Base-by-base conservation (phyloP, 306 rosid genomes). In the Casuarina cunninghamiana region DNA sequence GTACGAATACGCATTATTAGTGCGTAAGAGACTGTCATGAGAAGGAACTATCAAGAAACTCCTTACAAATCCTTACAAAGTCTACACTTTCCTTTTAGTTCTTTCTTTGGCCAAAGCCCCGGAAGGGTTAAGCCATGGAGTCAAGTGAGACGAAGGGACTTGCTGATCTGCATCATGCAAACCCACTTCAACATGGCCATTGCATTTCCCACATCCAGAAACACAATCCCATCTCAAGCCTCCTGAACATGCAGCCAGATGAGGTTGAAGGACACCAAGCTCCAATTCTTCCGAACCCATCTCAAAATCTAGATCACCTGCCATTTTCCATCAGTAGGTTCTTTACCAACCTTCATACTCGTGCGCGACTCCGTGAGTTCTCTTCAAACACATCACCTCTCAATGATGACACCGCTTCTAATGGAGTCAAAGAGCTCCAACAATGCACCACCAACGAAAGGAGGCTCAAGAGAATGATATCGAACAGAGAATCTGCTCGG, bases 401-500 rank as follows among this genome's bases (percentile, higher is more conserved):
- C 11, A 74, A 78, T 83, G 70, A 75, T 16, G 72, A 73, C 67
- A 49, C 82, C 43, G 62, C 77, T 38, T 67, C 73, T 26, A 82
- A 55, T 26, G 80, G 60, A 66, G 26, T 49, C 26, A 54, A 54
- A 1, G 74, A 50, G 1, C 42, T 32, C 54, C 54, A 70, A 69
- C 45, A 39, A 12, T 60, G 21, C 26, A 61, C 71, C 38, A 63
- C 46, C 73, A 60, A 77, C 8, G 86, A 79, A 32, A 74, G 72
- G 71, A 79, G 74, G 84, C 74, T 79, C 57, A 77, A 83, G 78
- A 73, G 86, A 53, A 79, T 79, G 83, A 79, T 80, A 41, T 84
- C 90, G 26, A 87, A 87, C 74, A 60, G 90, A 10, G 88, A 84
- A 62, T 87, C 84, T 0, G 88, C 86, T 1, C 51, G 84, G 43